Percentiles rank a stretch among this genome's conserved stretches.
phyloP scores from a whole-genome alignment of 1,284 basidiomycete species.

The Boletus semigastroideus region DNA sequence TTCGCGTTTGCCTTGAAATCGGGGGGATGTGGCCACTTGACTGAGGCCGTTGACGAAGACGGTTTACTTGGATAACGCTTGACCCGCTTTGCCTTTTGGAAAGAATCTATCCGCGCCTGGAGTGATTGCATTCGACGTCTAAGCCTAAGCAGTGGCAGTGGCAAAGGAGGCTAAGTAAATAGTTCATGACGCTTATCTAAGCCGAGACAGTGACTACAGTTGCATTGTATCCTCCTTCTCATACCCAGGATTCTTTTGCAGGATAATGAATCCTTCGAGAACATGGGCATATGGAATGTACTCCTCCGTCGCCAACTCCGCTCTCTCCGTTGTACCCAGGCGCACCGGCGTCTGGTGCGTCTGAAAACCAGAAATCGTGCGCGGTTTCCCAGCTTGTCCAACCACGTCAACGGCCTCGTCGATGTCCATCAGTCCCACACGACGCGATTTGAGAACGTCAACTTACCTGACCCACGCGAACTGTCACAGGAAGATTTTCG shows the following conservation, averaged over 20 bases:
- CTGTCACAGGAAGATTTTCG: conserved; percentile 82
- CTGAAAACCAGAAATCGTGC: conserved; percentile 94
- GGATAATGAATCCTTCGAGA: conserved; percentile 86
- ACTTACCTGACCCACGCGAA: conserved; percentile 88
- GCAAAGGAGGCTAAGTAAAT: too few species aligned
- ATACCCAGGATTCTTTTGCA: conserved; percentile 86
- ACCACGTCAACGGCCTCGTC: conserved; percentile 82
- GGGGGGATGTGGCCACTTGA: conserved; percentile 69
- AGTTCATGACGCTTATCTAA: too few species aligned
- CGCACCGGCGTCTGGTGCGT: conserved; percentile 97
- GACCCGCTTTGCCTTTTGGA: conserved; percentile 49
- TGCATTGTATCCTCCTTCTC: conserved; percentile 84
- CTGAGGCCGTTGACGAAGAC: conserved; percentile 36
- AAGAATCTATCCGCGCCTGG: conserved; percentile 59
- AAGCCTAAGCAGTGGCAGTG: too few species aligned
- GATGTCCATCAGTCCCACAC: conserved; percentile 1
- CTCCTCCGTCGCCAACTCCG: conserved; percentile 96
- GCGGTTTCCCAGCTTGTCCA: conserved; percentile 88
- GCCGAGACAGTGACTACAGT: conserved; percentile 39
- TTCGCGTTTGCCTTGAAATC: conserved; percentile 64
- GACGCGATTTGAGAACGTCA: background rate
- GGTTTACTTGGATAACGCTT: conserved; percentile 45
- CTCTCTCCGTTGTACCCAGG: conserved; percentile 89
- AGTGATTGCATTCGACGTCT: conserved; percentile 51
- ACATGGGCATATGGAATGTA: conserved; percentile 89